These are phyloP conservation scores for Macrocystidia cucumis DNA, from an alignment of 1,284 basidiomycete genomes.

Conservation along the genomic window DNA sequence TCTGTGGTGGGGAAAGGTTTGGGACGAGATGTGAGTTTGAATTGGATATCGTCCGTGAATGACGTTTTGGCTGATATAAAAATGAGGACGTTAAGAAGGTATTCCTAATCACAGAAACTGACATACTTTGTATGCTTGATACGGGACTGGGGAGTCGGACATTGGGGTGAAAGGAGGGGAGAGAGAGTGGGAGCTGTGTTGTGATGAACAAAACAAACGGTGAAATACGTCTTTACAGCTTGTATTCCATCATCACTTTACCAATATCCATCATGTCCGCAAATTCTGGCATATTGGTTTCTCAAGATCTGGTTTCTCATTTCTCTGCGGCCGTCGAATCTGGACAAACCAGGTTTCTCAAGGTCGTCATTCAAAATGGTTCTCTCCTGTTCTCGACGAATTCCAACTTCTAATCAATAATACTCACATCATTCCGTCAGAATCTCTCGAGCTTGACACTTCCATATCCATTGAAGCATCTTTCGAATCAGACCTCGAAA, in stretches of 20 bases:
- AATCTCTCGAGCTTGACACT: conserved; percentile 54
- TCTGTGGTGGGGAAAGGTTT: conserved; percentile 21
- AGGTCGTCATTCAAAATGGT: conserved; percentile 71
- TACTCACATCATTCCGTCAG: conserved; percentile 27
- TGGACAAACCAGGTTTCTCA: conserved; percentile 56
- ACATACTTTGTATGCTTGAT: conserved; percentile 67
- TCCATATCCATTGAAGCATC: conserved; percentile 39
- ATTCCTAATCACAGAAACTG: conserved; percentile 3
- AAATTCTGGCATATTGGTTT: conserved; percentile 55
- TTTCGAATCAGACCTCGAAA: conserved; percentile 51
- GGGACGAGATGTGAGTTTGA: conserved; percentile 18
- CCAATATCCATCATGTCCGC: conserved; percentile 47
- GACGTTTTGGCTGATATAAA: conserved; percentile 54
- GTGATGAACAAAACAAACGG: too few relatives aligned
- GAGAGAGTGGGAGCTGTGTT: too few relatives aligned
- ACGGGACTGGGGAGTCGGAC: too few relatives aligned
- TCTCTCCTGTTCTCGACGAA: conserved; percentile 13
- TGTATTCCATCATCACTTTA: not conserved
- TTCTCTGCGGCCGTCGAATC: conserved; percentile 53
- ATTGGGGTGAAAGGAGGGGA: too few relatives aligned
- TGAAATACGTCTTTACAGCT: too few relatives aligned
- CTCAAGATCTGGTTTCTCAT: conserved; percentile 38
- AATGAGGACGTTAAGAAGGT: too few relatives aligned
- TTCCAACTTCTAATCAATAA: conserved; percentile 18
- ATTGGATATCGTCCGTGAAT: conserved; percentile 48